These are phyloP conservation scores for Lactarius indigo DNA, from an alignment of 768 basidiomycete species.

Conservation along the genomic window DNA sequence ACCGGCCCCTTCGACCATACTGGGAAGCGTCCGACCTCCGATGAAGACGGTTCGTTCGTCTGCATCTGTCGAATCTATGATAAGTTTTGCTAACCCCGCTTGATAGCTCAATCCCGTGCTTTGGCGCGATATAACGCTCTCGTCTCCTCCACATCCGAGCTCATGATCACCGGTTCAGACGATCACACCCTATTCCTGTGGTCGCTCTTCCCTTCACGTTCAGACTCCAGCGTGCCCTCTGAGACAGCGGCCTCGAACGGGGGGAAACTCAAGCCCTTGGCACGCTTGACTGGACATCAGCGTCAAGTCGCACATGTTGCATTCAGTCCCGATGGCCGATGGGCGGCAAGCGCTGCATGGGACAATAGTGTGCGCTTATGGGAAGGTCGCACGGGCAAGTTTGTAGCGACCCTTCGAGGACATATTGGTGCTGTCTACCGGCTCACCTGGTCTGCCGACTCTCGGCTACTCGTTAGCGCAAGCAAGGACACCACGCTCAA, in stretches of 20 bases:
- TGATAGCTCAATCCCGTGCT: constrained; percentile 69
- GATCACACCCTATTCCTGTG: constrained; percentile 98
- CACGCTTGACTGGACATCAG: constrained; percentile 91
- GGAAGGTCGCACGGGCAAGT: constrained; percentile 84
- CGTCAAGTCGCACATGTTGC: constrained; percentile 91
- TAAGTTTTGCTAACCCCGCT: constrained; percentile 3
- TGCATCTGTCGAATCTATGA: neutral
- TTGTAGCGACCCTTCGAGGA: constrained; percentile 84
- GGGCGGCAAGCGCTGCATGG: constrained; percentile 88
- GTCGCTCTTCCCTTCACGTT: constrained; percentile 64
- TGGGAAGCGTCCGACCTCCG: constrained; percentile 69
- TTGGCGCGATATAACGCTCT: constrained; percentile 73
- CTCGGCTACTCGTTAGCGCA: constrained; percentile 86
- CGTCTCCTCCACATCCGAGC: constrained; percentile 62
- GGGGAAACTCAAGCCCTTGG: constrained; percentile 61
- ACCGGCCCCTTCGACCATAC: constrained; percentile 95
- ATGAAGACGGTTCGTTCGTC: constrained; percentile 65
- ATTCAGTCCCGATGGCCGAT: constrained; percentile 91
- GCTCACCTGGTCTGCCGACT: constrained; percentile 93
- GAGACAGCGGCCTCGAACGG: constrained; percentile 36
- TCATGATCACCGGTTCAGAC: constrained; percentile 93
- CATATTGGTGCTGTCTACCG: constrained; percentile 95
- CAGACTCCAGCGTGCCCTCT: constrained; percentile 35
- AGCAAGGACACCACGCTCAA: constrained; percentile 97
- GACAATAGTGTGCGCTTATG: constrained; percentile 89